Percentiles rank a stretch among this genome's conserved stretches.
These are phyloP conservation scores for Pseudogymnoascus sp. DNA, from an alignment of 2,329 filamentous ascomycete species.

Conservation along the genomic window DNA sequence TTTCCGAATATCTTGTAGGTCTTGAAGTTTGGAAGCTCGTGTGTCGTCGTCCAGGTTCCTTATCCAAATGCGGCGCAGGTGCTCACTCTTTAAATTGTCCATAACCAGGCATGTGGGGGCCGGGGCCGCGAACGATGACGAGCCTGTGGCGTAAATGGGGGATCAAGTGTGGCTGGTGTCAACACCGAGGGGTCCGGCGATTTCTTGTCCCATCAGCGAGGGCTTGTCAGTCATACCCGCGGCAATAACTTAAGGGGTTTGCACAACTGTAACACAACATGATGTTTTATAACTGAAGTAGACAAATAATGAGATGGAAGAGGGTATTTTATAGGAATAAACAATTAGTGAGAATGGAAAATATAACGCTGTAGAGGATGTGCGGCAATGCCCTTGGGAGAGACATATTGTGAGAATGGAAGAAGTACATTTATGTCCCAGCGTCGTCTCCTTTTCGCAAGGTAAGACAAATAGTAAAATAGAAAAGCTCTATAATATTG, in stretches of 20 bases:
- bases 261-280: neutral
- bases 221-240: neutral
- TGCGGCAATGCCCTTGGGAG: neutral
- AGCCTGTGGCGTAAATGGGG: conserved; percentile 11
- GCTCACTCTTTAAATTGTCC: neutral
- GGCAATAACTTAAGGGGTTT: neutral
- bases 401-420: neutral
- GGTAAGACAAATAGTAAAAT: neutral
- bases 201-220: neutral
- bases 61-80: neutral
- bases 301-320: neutral
- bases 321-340: neutral
- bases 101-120: neutral
- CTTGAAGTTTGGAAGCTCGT: neutral
- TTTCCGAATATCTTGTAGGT: neutral
- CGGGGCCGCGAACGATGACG: conserved; percentile 15
- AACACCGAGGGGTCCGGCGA: neutral
- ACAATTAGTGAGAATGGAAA: neutral
- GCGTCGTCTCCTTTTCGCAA: neutral
- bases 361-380: neutral
- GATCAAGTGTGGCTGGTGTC: neutral
- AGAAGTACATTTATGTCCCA: neutral
- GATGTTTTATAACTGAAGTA: neutral
- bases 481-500: neutral
- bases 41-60: neutral